phyloP scores from a whole-genome alignment of 2,329 filamentous ascomycete genomes.

The Dactylellina cionopaga region DNA sequence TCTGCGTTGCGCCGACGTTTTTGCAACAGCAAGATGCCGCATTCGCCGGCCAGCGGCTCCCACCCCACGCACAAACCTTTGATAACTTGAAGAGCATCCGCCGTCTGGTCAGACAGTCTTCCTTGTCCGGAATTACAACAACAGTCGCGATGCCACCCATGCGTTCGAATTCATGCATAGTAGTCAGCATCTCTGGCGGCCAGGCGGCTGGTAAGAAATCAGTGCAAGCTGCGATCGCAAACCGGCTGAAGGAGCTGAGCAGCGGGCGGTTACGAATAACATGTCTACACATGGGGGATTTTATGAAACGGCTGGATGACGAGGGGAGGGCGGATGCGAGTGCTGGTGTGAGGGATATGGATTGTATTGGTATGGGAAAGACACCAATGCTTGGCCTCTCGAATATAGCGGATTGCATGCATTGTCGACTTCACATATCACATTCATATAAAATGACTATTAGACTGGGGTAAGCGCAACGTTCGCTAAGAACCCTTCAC shows the following conservation, averaged over 20 bases:
- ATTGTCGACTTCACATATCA: neutral
- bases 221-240: slow-evolving; percentile 54
- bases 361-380: slow-evolving; percentile 52
- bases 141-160: slow-evolving; percentile 4
- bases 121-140: neutral
- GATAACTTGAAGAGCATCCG: neutral
- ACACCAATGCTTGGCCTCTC: too few relatives aligned
- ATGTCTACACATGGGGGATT: slow-evolving; percentile 55
- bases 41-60: neutral
- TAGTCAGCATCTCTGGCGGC: slow-evolving; percentile 56
- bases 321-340: slow-evolving; percentile 29
- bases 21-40: slow-evolving; percentile 34
- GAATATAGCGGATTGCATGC: neutral
- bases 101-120: neutral
- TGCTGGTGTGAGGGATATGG: slow-evolving; percentile 49
- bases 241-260: slow-evolving; percentile 50
- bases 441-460: neutral
- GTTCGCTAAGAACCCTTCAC: slow-evolving; percentile 14
- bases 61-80: slow-evolving; percentile 6
- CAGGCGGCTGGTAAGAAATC: slow-evolving; percentile 57
- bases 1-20: slow-evolving; percentile 37
- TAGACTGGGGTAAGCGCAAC: neutral
- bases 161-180: slow-evolving; percentile 42
- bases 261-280: slow-evolving; percentile 34
- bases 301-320: slow-evolving; percentile 43